Evolutionary conservation across 164 flowering plant species (phyloP).

Genomic region (Amborella trichopoda): DNA sequence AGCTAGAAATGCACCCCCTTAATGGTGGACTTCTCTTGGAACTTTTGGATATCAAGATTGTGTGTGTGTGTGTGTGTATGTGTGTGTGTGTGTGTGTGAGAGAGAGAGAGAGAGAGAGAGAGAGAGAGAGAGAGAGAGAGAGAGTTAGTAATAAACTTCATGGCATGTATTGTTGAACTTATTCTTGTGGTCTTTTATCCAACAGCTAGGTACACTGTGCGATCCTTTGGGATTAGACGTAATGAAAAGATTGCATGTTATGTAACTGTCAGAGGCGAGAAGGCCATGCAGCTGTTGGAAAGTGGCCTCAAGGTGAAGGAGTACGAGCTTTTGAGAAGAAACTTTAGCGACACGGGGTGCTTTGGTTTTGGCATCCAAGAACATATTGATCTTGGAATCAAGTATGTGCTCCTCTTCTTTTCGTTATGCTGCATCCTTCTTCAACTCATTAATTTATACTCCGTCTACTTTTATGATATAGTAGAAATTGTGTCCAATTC

Average conservation of each 20-base stretch:
- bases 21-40: too few relatives aligned
- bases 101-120: too few relatives aligned
- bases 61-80: too few relatives aligned
- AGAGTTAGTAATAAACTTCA: too few relatives aligned
- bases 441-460: not conserved
- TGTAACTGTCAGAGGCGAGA: constrained; percentile 10
- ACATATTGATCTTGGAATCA: constrained; percentile 56
- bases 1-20: too few relatives aligned
- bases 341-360: constrained; percentile 50
- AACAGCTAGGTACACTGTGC: constrained; percentile 9
- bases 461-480: not conserved
- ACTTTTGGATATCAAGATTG: too few relatives aligned
- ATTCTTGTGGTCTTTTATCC: not conserved
- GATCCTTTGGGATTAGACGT: constrained; percentile 9
- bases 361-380: constrained; percentile 53
- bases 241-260: constrained; percentile 11
- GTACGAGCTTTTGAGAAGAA: constrained; percentile 39
- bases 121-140: too few relatives aligned
- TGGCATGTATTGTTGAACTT: too few relatives aligned
- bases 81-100: too few relatives aligned
- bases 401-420: constrained; percentile 19
- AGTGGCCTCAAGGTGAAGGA: constrained; percentile 52
- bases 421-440: not conserved
- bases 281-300: constrained; percentile 36
- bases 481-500: too few relatives aligned